Conservation (phyloP, 495 filamentous ascomycete genomes). For the Annulohypoxylon nitens region DNA sequence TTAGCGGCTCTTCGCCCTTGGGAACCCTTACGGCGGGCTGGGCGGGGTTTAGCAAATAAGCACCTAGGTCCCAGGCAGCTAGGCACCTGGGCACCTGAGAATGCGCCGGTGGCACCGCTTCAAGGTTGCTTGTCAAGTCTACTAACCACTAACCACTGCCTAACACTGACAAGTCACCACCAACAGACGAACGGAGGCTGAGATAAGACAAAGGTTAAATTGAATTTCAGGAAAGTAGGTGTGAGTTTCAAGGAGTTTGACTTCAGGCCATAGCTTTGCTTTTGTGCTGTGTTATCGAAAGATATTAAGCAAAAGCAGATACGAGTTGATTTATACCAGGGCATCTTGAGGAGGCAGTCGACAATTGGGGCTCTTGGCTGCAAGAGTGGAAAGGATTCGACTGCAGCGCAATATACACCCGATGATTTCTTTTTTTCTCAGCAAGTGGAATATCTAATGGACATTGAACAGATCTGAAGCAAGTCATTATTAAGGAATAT, state of each 20-base stretch:
- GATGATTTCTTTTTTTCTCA: too few relatives aligned
- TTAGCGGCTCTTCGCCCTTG: conserved; percentile 42
- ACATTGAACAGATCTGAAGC: too few relatives aligned
- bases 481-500: too few relatives aligned
- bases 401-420: too few relatives aligned
- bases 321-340: too few relatives aligned
- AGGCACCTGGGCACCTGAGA: not conserved
- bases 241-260: not conserved
- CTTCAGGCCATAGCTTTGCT: not conserved
- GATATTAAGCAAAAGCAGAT: not conserved
- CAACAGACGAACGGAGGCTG: not conserved
- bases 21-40: conserved; percentile 28
- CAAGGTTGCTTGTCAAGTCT: conserved; percentile 21
- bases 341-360: not conserved
- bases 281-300: not conserved
- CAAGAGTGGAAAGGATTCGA: not conserved
- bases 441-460: too few relatives aligned
- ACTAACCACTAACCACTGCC: not conserved
- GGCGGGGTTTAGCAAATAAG: conserved; percentile 28
- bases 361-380: not conserved
- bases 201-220: conserved; percentile 1
- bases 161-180: conserved; percentile 17
- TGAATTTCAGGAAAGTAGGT: conserved; percentile 6
- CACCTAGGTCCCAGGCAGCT: not conserved
- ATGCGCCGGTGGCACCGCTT: conserved; percentile 6